Conservation (phyloP, 2,329 filamentous ascomycete genomes). For the Cylindrodendrum hubeiense region DNA sequence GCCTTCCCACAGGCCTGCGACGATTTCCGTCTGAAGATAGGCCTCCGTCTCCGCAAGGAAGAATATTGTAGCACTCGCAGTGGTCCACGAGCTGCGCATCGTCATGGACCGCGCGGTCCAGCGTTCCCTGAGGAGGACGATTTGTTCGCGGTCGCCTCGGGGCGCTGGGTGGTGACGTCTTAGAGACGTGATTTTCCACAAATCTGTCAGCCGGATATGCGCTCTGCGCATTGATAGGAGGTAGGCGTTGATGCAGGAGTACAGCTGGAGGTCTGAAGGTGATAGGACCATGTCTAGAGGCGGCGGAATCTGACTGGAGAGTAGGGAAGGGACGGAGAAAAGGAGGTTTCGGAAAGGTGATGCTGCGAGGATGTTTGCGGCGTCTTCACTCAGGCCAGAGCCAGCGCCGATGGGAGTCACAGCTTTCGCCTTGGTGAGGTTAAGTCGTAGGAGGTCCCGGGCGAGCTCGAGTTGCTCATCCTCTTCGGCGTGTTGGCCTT, state of each 20-base stretch:
- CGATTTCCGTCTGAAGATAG: constrained; percentile 91
- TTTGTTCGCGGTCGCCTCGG: constrained; percentile 68
- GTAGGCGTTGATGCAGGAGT: constrained; percentile 89
- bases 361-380: constrained; percentile 53
- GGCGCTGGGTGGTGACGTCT: constrained; percentile 83
- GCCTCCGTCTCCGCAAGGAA: constrained; percentile 88
- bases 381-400: constrained; percentile 48
- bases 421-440: constrained; percentile 64
- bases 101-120: constrained; percentile 72
- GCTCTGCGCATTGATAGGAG: constrained; percentile 87
- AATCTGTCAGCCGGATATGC: constrained; percentile 83
- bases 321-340: constrained; percentile 77
- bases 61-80: constrained; percentile 87
- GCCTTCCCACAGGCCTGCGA: constrained; percentile 83
- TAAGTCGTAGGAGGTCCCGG: constrained; percentile 79
- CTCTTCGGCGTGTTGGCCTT: constrained; percentile 78
- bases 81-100: constrained; percentile 91
- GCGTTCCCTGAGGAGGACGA: constrained; percentile 72
- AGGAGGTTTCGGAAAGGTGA: constrained; percentile 84
- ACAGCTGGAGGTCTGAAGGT: constrained; percentile 79
- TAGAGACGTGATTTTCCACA: constrained; percentile 88
- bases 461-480: constrained; percentile 88
- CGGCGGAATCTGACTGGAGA: constrained; percentile 80
- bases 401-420: constrained; percentile 54
- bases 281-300: constrained; percentile 91